These are phyloP conservation scores for Mycena vitilis DNA, from an alignment of 768 basidiomycete genomes.

Conservation along the genomic window DNA sequence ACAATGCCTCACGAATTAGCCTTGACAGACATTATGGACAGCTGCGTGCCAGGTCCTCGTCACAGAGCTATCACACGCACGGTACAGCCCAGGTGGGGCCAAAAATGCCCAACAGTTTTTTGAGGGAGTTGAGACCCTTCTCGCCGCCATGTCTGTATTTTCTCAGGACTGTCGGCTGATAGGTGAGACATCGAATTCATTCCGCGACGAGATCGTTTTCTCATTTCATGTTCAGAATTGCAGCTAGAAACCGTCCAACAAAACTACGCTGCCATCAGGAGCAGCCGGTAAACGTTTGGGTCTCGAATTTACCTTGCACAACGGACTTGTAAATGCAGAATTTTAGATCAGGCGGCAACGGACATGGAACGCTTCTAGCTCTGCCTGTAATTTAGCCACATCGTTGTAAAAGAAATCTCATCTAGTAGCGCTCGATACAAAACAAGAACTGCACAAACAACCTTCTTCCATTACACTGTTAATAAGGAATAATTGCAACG, in stretches of 20 bases:
- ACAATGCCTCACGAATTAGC: not conserved
- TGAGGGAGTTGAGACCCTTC: slow-evolving; percentile 18
- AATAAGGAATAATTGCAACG: no score
- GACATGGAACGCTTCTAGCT: no score
- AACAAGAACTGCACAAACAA: no score
- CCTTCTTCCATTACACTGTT: no score
- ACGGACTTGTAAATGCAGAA: no score
- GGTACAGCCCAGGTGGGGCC: not conserved
- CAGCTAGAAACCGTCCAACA: slow-evolving; percentile 21
- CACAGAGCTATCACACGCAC: slow-evolving; percentile 20
- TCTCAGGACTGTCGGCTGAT: slow-evolving; percentile 25
- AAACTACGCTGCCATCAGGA: slow-evolving; percentile 19
- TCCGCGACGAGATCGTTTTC: no score
- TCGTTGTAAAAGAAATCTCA: no score
- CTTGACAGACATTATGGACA: slow-evolving; percentile 24
- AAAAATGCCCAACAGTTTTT: not conserved
- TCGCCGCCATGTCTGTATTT: slow-evolving; percentile 27
- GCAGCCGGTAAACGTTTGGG: not conserved
- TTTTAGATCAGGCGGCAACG: no score
- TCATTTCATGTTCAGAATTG: slow-evolving; percentile 12
- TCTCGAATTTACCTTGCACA: not conserved
- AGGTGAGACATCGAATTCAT: slow-evolving; percentile 3
- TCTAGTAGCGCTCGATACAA: no score
- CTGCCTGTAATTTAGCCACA: no score
- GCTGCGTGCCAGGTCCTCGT: slow-evolving; percentile 26